Conservation (phyloP, 208 protist species). For the Crithidia brevicula region DNA sequence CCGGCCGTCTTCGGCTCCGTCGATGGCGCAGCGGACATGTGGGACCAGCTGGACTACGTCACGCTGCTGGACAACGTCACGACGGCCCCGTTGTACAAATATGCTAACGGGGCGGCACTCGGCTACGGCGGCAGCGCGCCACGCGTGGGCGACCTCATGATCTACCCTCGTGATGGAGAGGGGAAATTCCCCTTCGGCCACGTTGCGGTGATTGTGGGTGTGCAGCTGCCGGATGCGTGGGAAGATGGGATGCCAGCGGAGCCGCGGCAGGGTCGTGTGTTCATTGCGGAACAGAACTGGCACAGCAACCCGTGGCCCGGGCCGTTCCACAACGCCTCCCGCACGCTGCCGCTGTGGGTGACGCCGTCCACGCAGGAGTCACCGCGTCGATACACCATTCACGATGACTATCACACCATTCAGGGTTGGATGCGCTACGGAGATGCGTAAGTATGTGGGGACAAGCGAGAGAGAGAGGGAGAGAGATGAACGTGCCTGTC, state of each 20-base stretch:
- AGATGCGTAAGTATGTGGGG: neutral
- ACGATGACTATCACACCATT: constrained; percentile 31
- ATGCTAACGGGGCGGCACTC: constrained; percentile 31
- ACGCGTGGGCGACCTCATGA: constrained; percentile 58
- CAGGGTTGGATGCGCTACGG: constrained; percentile 49
- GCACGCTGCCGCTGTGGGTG: constrained; percentile 25
- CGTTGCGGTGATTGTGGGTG: constrained; percentile 73
- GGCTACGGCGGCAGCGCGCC: constrained; percentile 41
- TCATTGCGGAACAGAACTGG: constrained; percentile 90
- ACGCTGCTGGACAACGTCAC: constrained; percentile 40
- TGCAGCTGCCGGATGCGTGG: constrained; percentile 19
- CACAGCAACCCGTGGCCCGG: constrained; percentile 58
- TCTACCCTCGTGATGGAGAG: constrained; percentile 58
- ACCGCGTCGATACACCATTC: constrained; percentile 23
- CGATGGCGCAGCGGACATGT: constrained; percentile 79
- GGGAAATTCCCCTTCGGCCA: constrained; percentile 67
- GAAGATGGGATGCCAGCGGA: too few species aligned
- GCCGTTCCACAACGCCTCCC: constrained; percentile 75
- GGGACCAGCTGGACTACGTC: constrained; percentile 34
- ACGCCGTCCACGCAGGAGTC: neutral
- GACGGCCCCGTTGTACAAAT: constrained; percentile 51
- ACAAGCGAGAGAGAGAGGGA: too few species aligned
- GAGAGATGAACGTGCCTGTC: too few species aligned
- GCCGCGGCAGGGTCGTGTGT: constrained; percentile 21
- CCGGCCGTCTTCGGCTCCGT: constrained; percentile 66